Evolutionary conservation across 2,329 filamentous ascomycete genomes (phyloP).

Genomic region (Mollisia scopiformis): DNA sequence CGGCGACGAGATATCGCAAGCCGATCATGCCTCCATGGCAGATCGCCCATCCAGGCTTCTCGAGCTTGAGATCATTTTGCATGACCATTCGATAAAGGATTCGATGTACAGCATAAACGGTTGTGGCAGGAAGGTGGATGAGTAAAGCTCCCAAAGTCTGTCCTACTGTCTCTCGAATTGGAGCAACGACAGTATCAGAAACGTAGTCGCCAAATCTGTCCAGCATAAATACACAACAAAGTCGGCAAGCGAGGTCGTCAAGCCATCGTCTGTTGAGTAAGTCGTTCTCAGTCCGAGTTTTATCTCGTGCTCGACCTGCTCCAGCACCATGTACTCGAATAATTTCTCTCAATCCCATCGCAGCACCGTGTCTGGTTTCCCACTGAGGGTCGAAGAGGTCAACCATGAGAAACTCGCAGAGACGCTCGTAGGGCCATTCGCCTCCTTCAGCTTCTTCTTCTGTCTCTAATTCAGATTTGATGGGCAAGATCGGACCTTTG

Average conservation of each 20-base stretch:
- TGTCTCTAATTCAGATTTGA: conserved; percentile 83
- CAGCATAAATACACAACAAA: conserved; percentile 95
- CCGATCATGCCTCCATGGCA: conserved; percentile 99
- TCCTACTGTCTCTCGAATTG: conserved; percentile 92
- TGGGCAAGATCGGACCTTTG: conserved; percentile 79
- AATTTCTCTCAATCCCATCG: conserved; percentile 91
- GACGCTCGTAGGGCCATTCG: conserved; percentile 92
- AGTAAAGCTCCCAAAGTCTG: conserved; percentile 90
- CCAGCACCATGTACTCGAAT: conserved; percentile 89
- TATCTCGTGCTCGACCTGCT: conserved; percentile 77
- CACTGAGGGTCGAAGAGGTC: conserved; percentile 93
- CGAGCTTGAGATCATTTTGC: conserved; percentile 78
- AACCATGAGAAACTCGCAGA: conserved; percentile 91
- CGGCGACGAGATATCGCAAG: conserved; percentile 90
- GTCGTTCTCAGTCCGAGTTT: conserved; percentile 75
- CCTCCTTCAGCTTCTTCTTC: conserved; percentile 76
- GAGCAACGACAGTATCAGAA: conserved; percentile 94
- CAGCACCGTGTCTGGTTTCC: conserved; percentile 95
- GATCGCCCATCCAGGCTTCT: conserved; percentile 84
- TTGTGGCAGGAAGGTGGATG: conserved; percentile 77
- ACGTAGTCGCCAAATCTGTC: conserved; percentile 98
- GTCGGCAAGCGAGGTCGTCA: conserved; percentile 90
- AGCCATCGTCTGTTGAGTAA: conserved; percentile 82
- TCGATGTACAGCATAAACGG: conserved; percentile 82
- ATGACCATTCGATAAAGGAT: conserved; percentile 90